A percentile compares a stretch with the other conserved stretches of the same genome.
These are phyloP conservation scores for Phytopythium delawarense DNA, from an alignment of 352 stramenopile species.

Conservation along the genomic window DNA sequence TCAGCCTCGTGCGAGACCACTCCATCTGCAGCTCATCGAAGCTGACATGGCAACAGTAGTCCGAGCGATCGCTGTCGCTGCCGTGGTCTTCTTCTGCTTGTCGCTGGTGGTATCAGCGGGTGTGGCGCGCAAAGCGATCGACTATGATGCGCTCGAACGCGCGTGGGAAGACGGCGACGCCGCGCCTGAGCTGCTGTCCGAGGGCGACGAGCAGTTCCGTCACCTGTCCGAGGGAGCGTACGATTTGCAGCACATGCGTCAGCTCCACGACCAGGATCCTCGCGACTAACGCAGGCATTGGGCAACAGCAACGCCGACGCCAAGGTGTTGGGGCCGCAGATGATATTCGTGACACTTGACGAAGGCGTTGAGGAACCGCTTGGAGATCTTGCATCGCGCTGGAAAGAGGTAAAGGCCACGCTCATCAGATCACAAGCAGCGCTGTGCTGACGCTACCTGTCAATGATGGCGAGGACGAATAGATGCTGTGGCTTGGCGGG, in stretches of 20 bases:
- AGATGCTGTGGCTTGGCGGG: constrained; percentile 76
- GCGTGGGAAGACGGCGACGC: constrained; percentile 57
- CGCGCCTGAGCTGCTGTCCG: constrained; percentile 33
- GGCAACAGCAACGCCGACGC: constrained; percentile 33
- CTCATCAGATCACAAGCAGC: not conserved
- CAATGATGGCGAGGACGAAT: not conserved
- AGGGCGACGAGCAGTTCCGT: constrained; percentile 50
- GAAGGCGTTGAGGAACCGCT: constrained; percentile 23
- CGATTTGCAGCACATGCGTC: constrained; percentile 5
- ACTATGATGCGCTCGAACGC: constrained; percentile 64
- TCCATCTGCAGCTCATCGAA: not conserved
- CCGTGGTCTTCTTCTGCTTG: not conserved
- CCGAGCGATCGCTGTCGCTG: not conserved
- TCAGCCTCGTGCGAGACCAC: not conserved
- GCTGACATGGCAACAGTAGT: not conserved
- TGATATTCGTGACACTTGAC: constrained; percentile 72
- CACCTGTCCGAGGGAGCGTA: constrained; percentile 28
- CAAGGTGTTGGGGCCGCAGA: constrained; percentile 60
- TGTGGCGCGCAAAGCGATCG: constrained; percentile 24
- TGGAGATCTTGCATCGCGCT: constrained; percentile 44
- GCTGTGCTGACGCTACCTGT: not conserved
- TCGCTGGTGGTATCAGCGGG: not conserved
- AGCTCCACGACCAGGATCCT: not conserved
- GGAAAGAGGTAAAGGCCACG: constrained; percentile 54
- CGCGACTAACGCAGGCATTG: not conserved